phyloP scores from a whole-genome alignment of 495 filamentous ascomycete genomes.

The Wilcoxina mikolae region DNA sequence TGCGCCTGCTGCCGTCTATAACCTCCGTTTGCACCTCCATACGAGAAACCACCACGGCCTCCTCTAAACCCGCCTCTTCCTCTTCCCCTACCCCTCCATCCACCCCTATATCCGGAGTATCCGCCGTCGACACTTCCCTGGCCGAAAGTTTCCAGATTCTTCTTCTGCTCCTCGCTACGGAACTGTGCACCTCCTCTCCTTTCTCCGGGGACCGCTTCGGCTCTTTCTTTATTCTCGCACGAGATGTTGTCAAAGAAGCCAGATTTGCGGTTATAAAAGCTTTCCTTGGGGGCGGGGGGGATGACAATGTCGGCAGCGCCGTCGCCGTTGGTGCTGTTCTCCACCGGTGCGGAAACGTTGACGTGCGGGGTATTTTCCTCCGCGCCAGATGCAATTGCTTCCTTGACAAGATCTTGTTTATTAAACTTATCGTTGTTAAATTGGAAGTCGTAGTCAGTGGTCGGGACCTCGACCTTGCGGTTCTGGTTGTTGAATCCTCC shows the following conservation, averaged over 20 bases:
- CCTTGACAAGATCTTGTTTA: slow-evolving; percentile 87
- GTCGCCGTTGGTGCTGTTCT: slow-evolving; percentile 16
- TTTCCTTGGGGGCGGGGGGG: slow-evolving; percentile 29
- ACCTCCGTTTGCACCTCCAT: neutral
- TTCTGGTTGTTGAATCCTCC: slow-evolving; percentile 40
- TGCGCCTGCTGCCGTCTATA: neutral
- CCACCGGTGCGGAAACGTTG: slow-evolving; percentile 1
- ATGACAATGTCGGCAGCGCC: slow-evolving; percentile 31
- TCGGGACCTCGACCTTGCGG: slow-evolving; percentile 71
- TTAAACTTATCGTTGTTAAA: slow-evolving; percentile 93
- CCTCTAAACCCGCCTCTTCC: slow-evolving; percentile 38
- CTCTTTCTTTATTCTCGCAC: slow-evolving; percentile 79
- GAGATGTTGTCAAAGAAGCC: slow-evolving; percentile 98
- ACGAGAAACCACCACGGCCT: neutral
- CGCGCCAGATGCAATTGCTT: slow-evolving; percentile 53
- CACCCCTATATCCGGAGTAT: slow-evolving; percentile 38
- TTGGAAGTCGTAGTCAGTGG: slow-evolving; percentile 85
- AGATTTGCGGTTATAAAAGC: slow-evolving; percentile 63
- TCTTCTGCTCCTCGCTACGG: slow-evolving; percentile 80
- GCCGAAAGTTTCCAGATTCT: slow-evolving; percentile 98
- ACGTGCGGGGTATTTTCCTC: slow-evolving; percentile 17
- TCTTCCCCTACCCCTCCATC: slow-evolving; percentile 49
- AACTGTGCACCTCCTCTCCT: slow-evolving; percentile 71
- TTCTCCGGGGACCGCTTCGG: slow-evolving; percentile 46
- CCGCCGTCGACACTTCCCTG: slow-evolving; percentile 88